Base-by-base conservation (phyloP, 257 asterid species). In the Petrea volubilis region DNA sequence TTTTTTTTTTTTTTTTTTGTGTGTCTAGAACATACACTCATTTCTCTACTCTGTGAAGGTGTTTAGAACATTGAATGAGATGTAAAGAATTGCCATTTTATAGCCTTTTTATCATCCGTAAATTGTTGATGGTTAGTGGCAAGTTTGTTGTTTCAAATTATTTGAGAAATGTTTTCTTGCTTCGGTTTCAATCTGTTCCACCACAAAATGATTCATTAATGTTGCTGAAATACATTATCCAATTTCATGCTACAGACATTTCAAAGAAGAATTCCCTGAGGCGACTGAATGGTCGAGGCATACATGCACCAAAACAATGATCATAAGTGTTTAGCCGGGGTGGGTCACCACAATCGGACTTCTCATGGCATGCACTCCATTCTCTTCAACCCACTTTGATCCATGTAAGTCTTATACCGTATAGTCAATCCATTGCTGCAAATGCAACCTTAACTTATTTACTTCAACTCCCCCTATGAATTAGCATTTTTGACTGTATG, bases 271-370 rank as follows among this genome's bases (percentile, higher is more conserved):
- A 66, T 29, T 33, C 49, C 23, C 6, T 57, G 21, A 40, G 46
- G 20, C 21, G 29, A 69, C 6, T 25, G 27, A 40, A 38, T 17
- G 14, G 18, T 36, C 1, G 31, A 36, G 31, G 31, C 20, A 36
- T 50, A 67, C 10, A 29, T 40, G 12, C 56, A n/a, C 52, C 11
- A 40, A 46, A 18, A 53, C 43, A 25, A 50, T 47, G 41, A 31
- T 55, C 70, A 69, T 2, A 68, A 40, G 3, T 72, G 77, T 0
- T 28, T 24, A 6, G 61, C 66, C n/a, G 83, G 84, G 2, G 77
- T 52, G 6, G n/a, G n/a, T n/a, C n/a, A 81, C 81, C 33, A 81
- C 89, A 58, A 80, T 67, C 2, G 88, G 95, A 71, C 91, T 88
- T 59, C 86, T 87, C 18, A 80, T 89, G 1, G 59, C 66, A 57